These are phyloP conservation scores for Diplocarpon rosae DNA, from an alignment of 2,329 filamentous ascomycete genomes.

Conservation along the genomic window DNA sequence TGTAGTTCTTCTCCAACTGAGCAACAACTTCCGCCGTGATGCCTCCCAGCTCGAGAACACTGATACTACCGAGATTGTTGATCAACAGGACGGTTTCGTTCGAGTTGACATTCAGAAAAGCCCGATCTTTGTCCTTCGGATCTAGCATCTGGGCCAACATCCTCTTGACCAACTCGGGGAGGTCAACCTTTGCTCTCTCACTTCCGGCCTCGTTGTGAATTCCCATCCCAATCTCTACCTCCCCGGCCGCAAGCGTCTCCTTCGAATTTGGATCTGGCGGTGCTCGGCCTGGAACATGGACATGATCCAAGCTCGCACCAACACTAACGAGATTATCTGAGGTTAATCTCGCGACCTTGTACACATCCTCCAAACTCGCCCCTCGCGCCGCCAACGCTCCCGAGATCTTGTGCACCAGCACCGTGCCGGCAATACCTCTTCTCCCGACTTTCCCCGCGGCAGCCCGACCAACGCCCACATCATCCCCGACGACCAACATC, in stretches of 20 bases:
- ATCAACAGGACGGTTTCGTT: conserved; percentile 54
- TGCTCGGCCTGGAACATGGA: conserved; percentile 79
- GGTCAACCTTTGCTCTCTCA: conserved; percentile 36
- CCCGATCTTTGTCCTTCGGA: conserved; percentile 49
- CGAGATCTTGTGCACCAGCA: conserved; percentile 82
- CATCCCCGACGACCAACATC: conserved; percentile 87
- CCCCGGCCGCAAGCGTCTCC: conserved; percentile 41
- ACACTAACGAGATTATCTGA: conserved; percentile 74
- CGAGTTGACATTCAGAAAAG: conserved; percentile 46
- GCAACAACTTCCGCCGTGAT: conserved; percentile 55
- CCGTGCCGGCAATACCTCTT: conserved; percentile 82
- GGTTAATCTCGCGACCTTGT: conserved; percentile 57
- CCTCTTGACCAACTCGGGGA: conserved; percentile 40
- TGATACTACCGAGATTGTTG: conserved; percentile 61
- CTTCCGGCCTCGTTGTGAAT: conserved; percentile 57
- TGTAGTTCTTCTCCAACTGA: conserved; percentile 46
- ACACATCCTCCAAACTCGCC: conserved; percentile 56
- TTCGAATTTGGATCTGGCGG: conserved; percentile 40
- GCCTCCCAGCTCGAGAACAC: conserved; percentile 53
- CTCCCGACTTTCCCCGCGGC: conserved; percentile 86
- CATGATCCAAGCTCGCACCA: conserved; percentile 75
- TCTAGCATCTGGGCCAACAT: conserved; percentile 58
- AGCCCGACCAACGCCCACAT: conserved; percentile 74
- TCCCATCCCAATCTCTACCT: conserved; percentile 60
- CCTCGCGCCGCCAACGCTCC: conserved; percentile 73